A percentile compares a stretch with the other conserved stretches of the same genome.
Evolutionary conservation across 306 rosid genomes (phyloP).

Genomic region (Bauhinia variegata): DNA sequence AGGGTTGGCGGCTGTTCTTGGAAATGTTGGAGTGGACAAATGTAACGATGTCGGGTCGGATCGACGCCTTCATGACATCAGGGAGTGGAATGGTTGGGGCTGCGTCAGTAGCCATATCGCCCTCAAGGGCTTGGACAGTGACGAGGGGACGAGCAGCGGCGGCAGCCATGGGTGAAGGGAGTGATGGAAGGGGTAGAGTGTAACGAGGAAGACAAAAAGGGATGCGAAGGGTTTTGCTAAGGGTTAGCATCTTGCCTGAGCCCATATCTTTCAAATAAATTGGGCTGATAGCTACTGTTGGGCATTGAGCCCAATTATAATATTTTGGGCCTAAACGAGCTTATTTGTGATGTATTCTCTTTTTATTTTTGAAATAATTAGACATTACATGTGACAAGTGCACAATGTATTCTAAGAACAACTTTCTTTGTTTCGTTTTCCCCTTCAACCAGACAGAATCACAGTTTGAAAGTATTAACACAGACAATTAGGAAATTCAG

Average conservation of each 20-base stretch:
- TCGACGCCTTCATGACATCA: slow-evolving; percentile 57
- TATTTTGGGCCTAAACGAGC: too few relatives aligned
- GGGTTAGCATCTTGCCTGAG: neutral
- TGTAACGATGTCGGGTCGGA: slow-evolving; percentile 53
- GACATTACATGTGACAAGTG: too few relatives aligned
- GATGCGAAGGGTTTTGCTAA: neutral
- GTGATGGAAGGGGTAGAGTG: neutral
- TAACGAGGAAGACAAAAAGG: neutral
- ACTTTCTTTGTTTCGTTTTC: too few relatives aligned
- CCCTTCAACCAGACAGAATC: too few relatives aligned
- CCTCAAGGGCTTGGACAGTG: slow-evolving; percentile 56
- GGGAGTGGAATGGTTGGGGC: slow-evolving; percentile 40
- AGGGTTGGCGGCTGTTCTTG: slow-evolving; percentile 53
- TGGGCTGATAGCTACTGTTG: too few relatives aligned
- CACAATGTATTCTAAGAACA: too few relatives aligned
- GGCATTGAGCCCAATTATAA: too few relatives aligned
- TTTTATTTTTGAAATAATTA: too few relatives aligned
- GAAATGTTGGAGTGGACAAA: slow-evolving; percentile 53
- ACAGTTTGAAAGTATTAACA: too few relatives aligned
- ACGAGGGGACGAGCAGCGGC: slow-evolving; percentile 60
- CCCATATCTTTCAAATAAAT: too few relatives aligned
- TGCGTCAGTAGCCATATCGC: slow-evolving; percentile 62
- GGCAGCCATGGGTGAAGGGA: slow-evolving; percentile 45
- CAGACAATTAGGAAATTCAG: too few relatives aligned
- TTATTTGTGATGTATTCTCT: too few relatives aligned